A percentile compares a stretch with the other conserved stretches of the same genome.
Conservation (phyloP, 2,329 filamentous ascomycete species). For the Fusarium subglutinans region DNA sequence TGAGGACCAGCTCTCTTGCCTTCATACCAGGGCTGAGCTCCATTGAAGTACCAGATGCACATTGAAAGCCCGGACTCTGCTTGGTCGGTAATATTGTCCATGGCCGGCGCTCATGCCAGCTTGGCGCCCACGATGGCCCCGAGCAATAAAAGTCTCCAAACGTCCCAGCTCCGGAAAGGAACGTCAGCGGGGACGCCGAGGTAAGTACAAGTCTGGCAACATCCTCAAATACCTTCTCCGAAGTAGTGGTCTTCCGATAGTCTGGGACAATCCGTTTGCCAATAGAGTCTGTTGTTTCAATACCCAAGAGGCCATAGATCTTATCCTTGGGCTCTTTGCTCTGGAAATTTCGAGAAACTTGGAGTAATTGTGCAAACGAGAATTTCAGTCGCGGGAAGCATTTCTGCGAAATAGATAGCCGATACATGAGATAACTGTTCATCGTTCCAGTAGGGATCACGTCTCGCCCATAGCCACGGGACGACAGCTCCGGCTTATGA, state of each 20-base stretch:
- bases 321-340: neutral
- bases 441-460: neutral
- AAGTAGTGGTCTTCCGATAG: fast-evolving
- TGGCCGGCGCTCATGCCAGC: neutral
- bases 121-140: neutral
- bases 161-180: neutral
- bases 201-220: fast-evolving
- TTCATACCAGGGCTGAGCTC: fast-evolving
- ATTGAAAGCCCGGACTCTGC: fast-evolving
- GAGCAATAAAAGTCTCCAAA: fast-evolving
- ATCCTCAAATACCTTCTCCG: fast-evolving
- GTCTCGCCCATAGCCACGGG: fast-evolving
- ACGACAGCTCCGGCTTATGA: fast-evolving
- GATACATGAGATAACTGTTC: neutral
- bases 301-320: neutral
- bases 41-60: fast-evolving
- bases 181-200: fast-evolving
- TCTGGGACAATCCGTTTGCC: neutral
- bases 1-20: neutral
- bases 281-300: fast-evolving
- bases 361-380: fast-evolving
- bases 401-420: fast-evolving
- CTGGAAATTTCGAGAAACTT: fast-evolving
- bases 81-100: neutral
- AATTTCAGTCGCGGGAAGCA: neutral